Evolutionary conservation across 2,329 filamentous ascomycete genomes (phyloP).

Genomic region (Exophiala sp.): DNA sequence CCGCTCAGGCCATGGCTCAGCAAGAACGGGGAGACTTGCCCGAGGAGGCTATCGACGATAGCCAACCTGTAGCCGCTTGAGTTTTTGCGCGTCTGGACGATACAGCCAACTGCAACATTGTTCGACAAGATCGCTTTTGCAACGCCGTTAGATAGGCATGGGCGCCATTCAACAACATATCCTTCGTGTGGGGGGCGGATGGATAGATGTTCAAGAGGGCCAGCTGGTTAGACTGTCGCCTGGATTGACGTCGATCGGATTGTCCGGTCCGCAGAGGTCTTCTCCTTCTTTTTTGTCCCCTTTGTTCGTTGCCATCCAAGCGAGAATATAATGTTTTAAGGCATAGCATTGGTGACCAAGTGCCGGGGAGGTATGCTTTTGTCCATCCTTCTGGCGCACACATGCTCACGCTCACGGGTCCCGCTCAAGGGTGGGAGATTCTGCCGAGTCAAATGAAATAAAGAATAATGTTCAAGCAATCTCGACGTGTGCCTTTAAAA

Average conservation of each 20-base stretch:
- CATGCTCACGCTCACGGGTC: neutral
- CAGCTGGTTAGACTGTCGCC: too few relatives aligned
- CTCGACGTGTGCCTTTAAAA: neutral
- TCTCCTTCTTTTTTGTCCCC: neutral
- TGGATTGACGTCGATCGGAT: too few relatives aligned
- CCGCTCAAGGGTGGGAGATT: too few relatives aligned
- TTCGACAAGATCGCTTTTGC: too few relatives aligned
- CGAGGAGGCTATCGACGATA: conserved; percentile 27
- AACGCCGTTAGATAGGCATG: too few relatives aligned
- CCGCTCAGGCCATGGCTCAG: conserved; percentile 90
- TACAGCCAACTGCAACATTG: too few relatives aligned
- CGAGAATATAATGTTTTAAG: neutral
- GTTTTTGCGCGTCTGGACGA: neutral
- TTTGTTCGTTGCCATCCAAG: neutral
- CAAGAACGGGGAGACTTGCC: conserved; percentile 71
- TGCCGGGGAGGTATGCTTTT: neutral
- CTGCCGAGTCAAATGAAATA: too few relatives aligned
- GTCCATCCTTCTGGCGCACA: neutral
- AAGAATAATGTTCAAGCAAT: too few relatives aligned
- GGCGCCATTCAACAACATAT: too few relatives aligned
- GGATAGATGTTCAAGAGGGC: too few relatives aligned
- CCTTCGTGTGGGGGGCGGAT: too few relatives aligned
- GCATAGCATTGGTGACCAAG: neutral
- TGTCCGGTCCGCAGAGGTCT: too few relatives aligned
- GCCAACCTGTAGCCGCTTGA: conserved; percentile 13